A percentile compares a stretch with the other conserved stretches of the same genome.
phyloP scores from a whole-genome alignment of 768 basidiomycete genomes.

The Udeniomyces megalosporus region DNA sequence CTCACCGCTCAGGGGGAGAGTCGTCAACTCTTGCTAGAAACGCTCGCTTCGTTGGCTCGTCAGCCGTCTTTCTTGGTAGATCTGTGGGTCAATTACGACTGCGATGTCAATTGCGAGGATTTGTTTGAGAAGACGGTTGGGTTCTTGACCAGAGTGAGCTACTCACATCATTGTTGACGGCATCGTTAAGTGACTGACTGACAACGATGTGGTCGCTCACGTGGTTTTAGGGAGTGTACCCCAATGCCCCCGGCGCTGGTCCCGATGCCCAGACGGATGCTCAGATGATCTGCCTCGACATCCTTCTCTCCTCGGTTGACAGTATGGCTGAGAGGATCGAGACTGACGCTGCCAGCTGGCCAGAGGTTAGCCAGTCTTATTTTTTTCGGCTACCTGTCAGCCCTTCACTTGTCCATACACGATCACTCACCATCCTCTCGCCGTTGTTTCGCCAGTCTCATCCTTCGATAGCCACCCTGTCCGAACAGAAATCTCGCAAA shows the following conservation, averaged over 20 bases:
- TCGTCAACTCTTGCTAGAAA: conserved; percentile 77
- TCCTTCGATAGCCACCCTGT: conserved; percentile 43
- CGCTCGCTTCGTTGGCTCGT: conserved; percentile 59
- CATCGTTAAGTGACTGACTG: background rate
- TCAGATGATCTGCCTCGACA: conserved; percentile 75
- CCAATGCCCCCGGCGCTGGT: conserved; percentile 38
- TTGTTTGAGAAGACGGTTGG: conserved; percentile 76
- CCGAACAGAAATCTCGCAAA: conserved; percentile 62
- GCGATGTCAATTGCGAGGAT: conserved; percentile 91
- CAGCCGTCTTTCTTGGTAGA: conserved; percentile 81
- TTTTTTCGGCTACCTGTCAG: background rate
- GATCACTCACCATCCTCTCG: background rate
- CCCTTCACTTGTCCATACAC: no score
- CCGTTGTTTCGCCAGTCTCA: conserved; percentile 35
- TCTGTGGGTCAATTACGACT: conserved; percentile 90
- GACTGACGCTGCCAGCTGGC: conserved; percentile 30
- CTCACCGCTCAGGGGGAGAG: conserved; percentile 72
- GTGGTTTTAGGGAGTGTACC: conserved; percentile 54
- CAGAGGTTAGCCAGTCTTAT: background rate
- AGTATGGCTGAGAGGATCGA: conserved; percentile 61
- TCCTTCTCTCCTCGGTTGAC: conserved; percentile 69
- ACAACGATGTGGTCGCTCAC: background rate
- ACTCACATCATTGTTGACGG: background rate
- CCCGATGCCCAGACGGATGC: conserved; percentile 53
- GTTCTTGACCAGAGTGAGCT: conserved; percentile 59